These are phyloP conservation scores for Corymbia calophylla DNA, from an alignment of 441 rosid species.

Conservation along the genomic window DNA sequence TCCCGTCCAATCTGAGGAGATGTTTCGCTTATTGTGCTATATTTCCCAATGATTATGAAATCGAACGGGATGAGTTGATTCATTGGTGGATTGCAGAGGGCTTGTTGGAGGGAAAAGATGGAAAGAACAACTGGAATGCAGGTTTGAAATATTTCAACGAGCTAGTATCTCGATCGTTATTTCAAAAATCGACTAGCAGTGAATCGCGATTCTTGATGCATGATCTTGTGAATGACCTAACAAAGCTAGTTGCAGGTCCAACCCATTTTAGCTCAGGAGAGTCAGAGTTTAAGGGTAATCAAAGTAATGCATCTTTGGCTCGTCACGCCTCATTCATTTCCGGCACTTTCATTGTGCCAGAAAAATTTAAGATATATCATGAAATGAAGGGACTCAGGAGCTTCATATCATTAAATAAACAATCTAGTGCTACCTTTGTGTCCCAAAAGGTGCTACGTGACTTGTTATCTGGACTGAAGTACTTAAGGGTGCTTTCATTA, in stretches of 20 bases:
- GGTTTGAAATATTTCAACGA: background rate
- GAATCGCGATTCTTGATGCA: background rate
- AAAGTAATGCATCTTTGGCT: too few species aligned
- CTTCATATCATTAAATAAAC: too few species aligned
- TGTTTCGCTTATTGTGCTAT: background rate
- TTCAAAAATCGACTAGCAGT: background rate
- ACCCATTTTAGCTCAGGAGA: background rate
- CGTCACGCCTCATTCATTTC: too few species aligned
- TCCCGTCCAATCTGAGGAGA: background rate
- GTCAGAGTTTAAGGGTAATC: background rate
- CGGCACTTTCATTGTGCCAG: too few species aligned
- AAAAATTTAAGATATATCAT: too few species aligned
- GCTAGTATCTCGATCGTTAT: background rate
- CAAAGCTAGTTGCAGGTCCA: background rate
- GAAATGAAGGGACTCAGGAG: too few species aligned
- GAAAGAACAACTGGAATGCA: background rate
- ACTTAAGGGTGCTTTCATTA: background rate
- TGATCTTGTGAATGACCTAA: background rate
- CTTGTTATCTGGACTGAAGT: fast-evolving
- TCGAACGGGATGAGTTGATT: background rate
- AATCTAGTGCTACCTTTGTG: fast-evolving
- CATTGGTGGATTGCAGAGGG: background rate
- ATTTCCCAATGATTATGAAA: background rate
- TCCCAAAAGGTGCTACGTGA: background rate
- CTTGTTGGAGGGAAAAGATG: background rate